Conservation (phyloP, 2,329 filamentous ascomycete genomes). For the Claviceps africana region DNA sequence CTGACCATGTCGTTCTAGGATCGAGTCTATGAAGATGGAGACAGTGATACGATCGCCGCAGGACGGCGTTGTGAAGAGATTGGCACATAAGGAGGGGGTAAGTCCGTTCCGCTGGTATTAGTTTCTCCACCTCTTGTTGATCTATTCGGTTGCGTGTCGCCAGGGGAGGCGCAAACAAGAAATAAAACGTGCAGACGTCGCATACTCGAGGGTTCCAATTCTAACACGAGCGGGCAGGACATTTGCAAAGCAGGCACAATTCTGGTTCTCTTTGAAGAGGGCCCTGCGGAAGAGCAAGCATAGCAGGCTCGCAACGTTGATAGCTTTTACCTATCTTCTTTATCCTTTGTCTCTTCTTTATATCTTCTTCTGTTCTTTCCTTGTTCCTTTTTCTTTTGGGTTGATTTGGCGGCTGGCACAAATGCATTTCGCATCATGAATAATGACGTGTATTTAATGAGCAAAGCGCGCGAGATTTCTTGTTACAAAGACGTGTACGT, state of each 20-base stretch:
- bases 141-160: too few relatives aligned
- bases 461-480: not conserved
- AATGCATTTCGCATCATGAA: not conserved
- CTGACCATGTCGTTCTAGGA: conserved; percentile 26
- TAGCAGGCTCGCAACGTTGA: conserved; percentile 6
- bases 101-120: too few relatives aligned
- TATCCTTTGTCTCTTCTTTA: too few relatives aligned
- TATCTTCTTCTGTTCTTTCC: too few relatives aligned
- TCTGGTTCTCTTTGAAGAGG: conserved; percentile 57
- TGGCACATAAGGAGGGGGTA: conserved; percentile 64
- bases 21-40: conserved; percentile 87
- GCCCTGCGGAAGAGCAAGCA: conserved; percentile 16
- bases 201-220: too few relatives aligned
- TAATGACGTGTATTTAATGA: not conserved
- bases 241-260: conserved; percentile 67
- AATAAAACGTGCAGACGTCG: too few relatives aligned
- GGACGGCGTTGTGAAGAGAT: conserved; percentile 53
- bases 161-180: too few relatives aligned
- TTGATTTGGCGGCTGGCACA: conserved; percentile 6
- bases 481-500: not conserved
- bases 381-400: too few relatives aligned
- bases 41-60: conserved; percentile 69
- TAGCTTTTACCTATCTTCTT: too few relatives aligned
- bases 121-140: not conserved
- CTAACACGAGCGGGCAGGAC: conserved; percentile 32